These are phyloP conservation scores for Porcisia hertigi DNA, from an alignment of 208 protist species.

Conservation along the genomic window DNA sequence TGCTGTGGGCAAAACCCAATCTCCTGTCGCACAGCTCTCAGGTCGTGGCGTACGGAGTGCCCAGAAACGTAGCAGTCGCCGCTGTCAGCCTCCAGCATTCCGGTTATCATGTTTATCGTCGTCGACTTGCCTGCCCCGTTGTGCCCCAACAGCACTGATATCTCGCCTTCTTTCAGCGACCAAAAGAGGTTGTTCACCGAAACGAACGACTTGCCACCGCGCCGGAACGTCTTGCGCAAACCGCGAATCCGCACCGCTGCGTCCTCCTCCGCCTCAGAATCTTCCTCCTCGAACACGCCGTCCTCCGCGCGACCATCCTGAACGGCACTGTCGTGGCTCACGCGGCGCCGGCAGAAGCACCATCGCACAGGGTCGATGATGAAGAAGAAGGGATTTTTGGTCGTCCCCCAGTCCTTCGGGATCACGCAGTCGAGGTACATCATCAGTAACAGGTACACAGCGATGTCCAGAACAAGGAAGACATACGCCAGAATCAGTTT, in stretches of 20 bases:
- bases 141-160: conserved; percentile 76
- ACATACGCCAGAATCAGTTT: conserved; percentile 33
- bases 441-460: conserved; percentile 64
- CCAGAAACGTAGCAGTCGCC: conserved; percentile 80
- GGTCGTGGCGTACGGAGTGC: conserved; percentile 53
- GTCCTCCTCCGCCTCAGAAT: conserved; percentile 32
- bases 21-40: conserved; percentile 51
- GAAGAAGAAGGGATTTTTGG: conserved; percentile 65
- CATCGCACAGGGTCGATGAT: conserved; percentile 42
- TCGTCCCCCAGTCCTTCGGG: conserved; percentile 63
- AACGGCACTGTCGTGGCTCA: conserved; percentile 15
- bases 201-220: conserved; percentile 46
- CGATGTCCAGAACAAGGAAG: conserved; percentile 39
- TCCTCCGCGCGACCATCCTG: conserved; percentile 29
- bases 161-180: conserved; percentile 50
- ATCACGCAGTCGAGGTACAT: conserved; percentile 77
- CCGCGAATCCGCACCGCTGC: conserved; percentile 24
- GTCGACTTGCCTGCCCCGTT: conserved; percentile 90
- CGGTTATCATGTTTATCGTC: conserved; percentile 79
- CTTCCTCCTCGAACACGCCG: conserved; percentile 19
- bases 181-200: conserved; percentile 75
- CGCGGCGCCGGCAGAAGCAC: conserved; percentile 38
- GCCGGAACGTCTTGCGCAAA: conserved; percentile 34
- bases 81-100: conserved; percentile 58
- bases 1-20: conserved; percentile 78